phyloP scores from a whole-genome alignment of 108 stramenopile species.

The Cylindrotheca fusiformis region DNA sequence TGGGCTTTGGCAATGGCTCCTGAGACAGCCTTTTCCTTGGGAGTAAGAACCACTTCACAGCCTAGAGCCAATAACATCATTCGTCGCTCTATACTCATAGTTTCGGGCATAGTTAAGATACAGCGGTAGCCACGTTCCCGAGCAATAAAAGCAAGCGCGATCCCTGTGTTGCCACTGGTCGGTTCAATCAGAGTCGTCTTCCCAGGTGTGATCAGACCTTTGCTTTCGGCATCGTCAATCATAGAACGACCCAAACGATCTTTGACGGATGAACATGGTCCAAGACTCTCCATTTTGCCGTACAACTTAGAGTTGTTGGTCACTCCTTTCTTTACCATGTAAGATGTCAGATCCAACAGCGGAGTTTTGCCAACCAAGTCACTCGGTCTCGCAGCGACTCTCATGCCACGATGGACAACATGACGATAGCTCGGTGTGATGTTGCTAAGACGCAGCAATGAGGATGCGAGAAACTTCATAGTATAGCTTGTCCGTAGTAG shows the following conservation, averaged over 20 bases:
- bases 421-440: too few species aligned
- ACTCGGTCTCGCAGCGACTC: conserved; percentile 22
- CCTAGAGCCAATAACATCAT: conserved; percentile 68
- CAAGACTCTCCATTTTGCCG: conserved; percentile 65
- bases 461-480: too few species aligned
- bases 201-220: conserved; percentile 80
- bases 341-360: conserved; percentile 42
- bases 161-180: conserved; percentile 95
- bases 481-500: too few species aligned
- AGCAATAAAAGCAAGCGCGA: conserved; percentile 58
- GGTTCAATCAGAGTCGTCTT: conserved; percentile 89
- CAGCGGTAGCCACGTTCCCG: conserved; percentile 62
- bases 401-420: not conserved
- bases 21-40: conserved; percentile 66
- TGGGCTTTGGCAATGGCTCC: conserved; percentile 75
- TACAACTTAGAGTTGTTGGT: conserved; percentile 46
- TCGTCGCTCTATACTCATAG: conserved; percentile 69
- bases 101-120: conserved; percentile 92
- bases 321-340: conserved; percentile 33
- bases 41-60: conserved; percentile 67
- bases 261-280: conserved; percentile 72
- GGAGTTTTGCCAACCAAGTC: conserved; percentile 70
- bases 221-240: conserved; percentile 83
- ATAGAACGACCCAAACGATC: conserved; percentile 83
- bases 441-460: too few species aligned